These are phyloP conservation scores for Fermentozyma sake DNA, from an alignment of 1,139 yeast species.

Conservation along the genomic window DNA sequence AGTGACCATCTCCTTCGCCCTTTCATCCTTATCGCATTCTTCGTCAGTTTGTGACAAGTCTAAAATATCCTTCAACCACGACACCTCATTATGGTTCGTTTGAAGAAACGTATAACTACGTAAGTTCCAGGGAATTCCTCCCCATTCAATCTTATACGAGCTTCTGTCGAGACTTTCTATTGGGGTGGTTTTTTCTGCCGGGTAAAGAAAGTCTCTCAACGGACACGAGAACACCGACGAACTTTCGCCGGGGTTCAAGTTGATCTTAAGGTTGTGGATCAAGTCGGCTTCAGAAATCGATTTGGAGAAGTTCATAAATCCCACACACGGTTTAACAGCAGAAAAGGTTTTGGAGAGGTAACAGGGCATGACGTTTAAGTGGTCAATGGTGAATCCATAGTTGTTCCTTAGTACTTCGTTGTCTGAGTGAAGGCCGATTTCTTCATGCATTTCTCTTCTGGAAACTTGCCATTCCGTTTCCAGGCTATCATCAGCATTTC, in stretches of 20 bases:
- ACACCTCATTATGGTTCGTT: constrained; percentile 48
- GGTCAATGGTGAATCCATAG: constrained; percentile 54
- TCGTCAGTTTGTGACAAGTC: constrained; percentile 55
- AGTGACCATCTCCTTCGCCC: constrained; percentile 6
- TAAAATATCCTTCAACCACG: constrained; percentile 57
- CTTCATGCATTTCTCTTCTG: constrained; percentile 81
- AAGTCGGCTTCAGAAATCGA: constrained; percentile 17
- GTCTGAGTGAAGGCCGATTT: constrained; percentile 65
- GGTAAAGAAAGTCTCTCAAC: constrained; percentile 53
- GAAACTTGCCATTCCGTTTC: constrained; percentile 74
- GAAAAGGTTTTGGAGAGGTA: constrained; percentile 75
- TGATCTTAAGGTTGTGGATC: constrained; percentile 30
- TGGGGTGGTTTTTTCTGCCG: constrained; percentile 24
- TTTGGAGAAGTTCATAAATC: constrained; percentile 40
- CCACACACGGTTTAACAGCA: constrained; percentile 80
- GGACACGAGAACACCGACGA: constrained; percentile 68
- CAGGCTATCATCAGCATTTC: constrained; percentile 62
- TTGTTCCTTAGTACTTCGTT: constrained; percentile 39
- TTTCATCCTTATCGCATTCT: constrained; percentile 30
- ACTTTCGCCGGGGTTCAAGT: constrained; percentile 68
- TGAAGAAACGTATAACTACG: constrained; percentile 60
- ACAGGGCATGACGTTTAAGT: constrained; percentile 60
- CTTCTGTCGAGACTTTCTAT: constrained; percentile 45
- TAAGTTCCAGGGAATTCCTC: constrained; percentile 63
- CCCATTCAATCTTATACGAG: constrained; percentile 52